These are phyloP conservation scores for Parathielavia appendiculata DNA, from an alignment of 495 filamentous ascomycete species.

Conservation along the genomic window DNA sequence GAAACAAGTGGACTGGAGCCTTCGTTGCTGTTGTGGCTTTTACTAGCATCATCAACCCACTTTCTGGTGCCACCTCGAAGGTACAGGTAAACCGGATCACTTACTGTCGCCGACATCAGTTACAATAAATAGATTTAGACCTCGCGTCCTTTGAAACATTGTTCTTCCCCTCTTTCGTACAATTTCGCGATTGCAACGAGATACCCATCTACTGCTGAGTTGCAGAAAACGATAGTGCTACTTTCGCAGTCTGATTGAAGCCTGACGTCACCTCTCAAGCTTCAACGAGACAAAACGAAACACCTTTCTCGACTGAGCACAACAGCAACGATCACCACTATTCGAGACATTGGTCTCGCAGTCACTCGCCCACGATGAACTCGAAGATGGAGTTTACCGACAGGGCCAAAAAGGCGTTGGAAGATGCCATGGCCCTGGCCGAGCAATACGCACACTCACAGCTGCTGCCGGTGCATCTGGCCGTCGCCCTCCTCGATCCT, in stretches of 20 bases:
- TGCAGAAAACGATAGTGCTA: no score
- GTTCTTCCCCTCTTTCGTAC: no score
- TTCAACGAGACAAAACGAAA: conserved; percentile 5
- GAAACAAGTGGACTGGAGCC: background rate
- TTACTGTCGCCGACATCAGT: conserved; percentile 7
- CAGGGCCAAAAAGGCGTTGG: conserved; percentile 77
- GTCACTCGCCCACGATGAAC: conserved; percentile 38
- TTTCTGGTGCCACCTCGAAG: conserved; percentile 18
- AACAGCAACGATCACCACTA: conserved; percentile 9
- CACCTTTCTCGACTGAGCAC: conserved; percentile 4
- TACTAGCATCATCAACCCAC: conserved; percentile 18
- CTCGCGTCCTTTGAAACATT: background rate
- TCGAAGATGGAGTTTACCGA: conserved; percentile 82
- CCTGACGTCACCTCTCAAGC: conserved; percentile 27
- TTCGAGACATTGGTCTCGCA: conserved; percentile 25
- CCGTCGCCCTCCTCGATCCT: conserved; percentile 82
- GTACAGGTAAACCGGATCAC: conserved; percentile 7
- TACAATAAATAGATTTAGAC: conserved; percentile 29
- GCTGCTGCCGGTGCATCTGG: conserved; percentile 81
- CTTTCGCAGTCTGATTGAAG: conserved; percentile 18
- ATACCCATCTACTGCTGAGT: no score
- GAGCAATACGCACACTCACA: conserved; percentile 87
- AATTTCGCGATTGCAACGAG: no score
- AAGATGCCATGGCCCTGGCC: conserved; percentile 76
- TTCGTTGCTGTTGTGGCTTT: background rate